phyloP scores from a whole-genome alignment of 257 asterid genomes.

The Fraxinus americana region DNA sequence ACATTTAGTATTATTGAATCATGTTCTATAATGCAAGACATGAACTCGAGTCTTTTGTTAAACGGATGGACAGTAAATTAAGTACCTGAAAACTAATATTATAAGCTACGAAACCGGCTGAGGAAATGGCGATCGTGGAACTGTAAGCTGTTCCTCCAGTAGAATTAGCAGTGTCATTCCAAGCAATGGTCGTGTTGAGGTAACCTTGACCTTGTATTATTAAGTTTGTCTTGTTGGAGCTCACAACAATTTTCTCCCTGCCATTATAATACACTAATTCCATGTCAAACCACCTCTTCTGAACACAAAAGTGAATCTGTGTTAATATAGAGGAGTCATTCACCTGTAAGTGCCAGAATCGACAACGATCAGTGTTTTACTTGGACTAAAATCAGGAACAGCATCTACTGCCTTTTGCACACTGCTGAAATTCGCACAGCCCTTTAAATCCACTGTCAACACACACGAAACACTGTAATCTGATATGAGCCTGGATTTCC shows the following conservation, averaged over 20 bases:
- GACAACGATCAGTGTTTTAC: conserved; percentile 56
- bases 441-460: conserved; percentile 59
- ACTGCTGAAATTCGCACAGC: conserved; percentile 76
- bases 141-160: conserved; percentile 68
- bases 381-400: conserved; percentile 50
- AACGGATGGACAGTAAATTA: not conserved
- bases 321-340: not conserved
- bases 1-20: not conserved
- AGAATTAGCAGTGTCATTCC: conserved; percentile 91
- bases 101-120: conserved; percentile 69
- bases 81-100: conserved; percentile 78
- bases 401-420: conserved; percentile 77
- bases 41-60: not conserved
- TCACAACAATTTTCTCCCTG: conserved; percentile 76
- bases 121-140: conserved; percentile 50
- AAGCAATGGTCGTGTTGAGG: conserved; percentile 55
- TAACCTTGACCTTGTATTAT: conserved; percentile 80
- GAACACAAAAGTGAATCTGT: no score
- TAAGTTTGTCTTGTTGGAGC: conserved; percentile 57
- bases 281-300: not conserved
- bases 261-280: not conserved
- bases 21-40: not conserved
- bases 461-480: conserved; percentile 48
- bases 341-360: conserved; percentile 78
- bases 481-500: conserved; percentile 57